Evolutionary conservation across 2,329 filamentous ascomycete species (phyloP), one percentile per base, ranked within the genome.

Genomic region (Aspergillus pseudonomiae): DNA sequence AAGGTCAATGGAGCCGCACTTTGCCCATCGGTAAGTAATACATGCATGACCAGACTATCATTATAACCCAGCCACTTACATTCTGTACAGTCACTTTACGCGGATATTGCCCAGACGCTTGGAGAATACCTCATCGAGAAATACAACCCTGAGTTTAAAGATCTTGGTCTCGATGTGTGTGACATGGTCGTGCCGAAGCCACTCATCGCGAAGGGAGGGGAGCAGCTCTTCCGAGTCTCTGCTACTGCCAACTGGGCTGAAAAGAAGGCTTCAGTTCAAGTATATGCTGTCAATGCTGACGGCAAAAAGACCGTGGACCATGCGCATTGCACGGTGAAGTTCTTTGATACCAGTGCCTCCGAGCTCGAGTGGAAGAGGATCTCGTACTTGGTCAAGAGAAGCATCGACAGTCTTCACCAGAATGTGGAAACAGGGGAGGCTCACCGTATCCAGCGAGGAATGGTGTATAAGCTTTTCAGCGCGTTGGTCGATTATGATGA

Each of bases 401-500:
- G 88, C 61, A 83, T 90, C 60, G 81, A 88, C 24, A 78, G 82
- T 30, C 83, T 90, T 3, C 80, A 84, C 68, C 79, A 86, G 65
- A 89, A 87, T 63, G 89, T 90, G 61, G 80, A 86, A 70, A 83
- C 82, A 39, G 90, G 90, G 45, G 84, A 86, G 61, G 89, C 90
- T 32, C 90, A 91, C 74, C 90, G 91, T 78, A 86, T 93, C 65
- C 86, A 90, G 57, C 88, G 90, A 30, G 90, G 90, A 39, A 86
- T 93, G 80, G 89, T 90, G 16, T 95, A 95, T 84, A 94, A 93
- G 79, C 84, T 90, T 58, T 87, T 87, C 79, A 84, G 84, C 71
- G 81, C 84, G 59, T 78, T 87, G 36, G 85, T 87, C 43, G 83
- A 82, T 57, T 88, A 88, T 68, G 81, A 83, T 62, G 79, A 82